Conservation (phyloP, 2,329 filamentous ascomycete genomes). For the Ascocoryne sarcoides region DNA sequence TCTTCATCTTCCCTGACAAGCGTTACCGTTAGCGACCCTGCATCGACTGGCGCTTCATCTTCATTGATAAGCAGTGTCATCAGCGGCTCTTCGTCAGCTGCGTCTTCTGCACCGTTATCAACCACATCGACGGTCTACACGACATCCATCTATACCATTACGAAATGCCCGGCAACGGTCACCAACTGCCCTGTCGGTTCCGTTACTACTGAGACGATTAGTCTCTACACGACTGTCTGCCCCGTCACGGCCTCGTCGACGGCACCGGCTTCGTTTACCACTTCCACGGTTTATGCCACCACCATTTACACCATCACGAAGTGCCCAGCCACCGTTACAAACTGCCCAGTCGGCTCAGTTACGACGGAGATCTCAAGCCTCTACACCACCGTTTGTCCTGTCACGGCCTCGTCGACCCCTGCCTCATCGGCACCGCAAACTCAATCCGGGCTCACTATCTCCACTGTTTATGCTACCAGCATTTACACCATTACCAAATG, state of each 20-base stretch:
- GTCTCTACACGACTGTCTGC: slow-evolving; percentile 28
- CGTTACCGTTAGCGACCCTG: too few species aligned
- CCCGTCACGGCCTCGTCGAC: slow-evolving; percentile 10
- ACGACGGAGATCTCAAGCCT: background rate
- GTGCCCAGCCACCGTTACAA: background rate
- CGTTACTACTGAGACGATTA: slow-evolving; percentile 26
- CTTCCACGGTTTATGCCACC: background rate
- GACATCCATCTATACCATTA: slow-evolving; percentile 8
- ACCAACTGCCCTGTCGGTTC: slow-evolving; percentile 12
- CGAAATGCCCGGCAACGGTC: slow-evolving; percentile 5
- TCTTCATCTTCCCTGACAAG: too few species aligned
- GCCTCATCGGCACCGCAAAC: too few species aligned
- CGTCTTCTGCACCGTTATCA: too few species aligned
- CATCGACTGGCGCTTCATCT: too few species aligned
- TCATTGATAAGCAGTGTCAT: too few species aligned
- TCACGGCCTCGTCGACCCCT: too few species aligned
- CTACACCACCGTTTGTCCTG: background rate
- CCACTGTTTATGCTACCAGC: background rate
- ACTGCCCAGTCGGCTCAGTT: background rate
- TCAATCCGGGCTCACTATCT: too few species aligned
- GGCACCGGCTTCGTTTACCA: background rate
- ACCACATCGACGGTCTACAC: slow-evolving; percentile 10
- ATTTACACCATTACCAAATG: background rate
- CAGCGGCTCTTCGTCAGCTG: too few species aligned
- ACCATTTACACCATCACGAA: background rate